phyloP scores from a whole-genome alignment of 2,329 filamentous ascomycete genomes.

The Talaromyces atroroseus region DNA sequence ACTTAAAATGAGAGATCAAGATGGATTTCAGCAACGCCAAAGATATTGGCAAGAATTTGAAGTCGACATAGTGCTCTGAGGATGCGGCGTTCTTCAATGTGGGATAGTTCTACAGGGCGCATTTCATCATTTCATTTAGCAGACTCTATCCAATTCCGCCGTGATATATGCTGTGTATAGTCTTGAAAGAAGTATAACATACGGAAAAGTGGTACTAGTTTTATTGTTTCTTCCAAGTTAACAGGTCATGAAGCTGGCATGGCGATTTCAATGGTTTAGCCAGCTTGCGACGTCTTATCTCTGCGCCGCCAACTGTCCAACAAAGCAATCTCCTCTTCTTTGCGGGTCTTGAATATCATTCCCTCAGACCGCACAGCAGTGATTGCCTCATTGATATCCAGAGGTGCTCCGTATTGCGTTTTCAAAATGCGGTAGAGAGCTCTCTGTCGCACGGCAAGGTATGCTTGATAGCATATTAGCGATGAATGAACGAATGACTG shows the following conservation, averaged over 20 bases:
- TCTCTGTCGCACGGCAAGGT: neutral
- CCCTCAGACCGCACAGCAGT: conserved; percentile 5
- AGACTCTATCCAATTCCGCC: neutral
- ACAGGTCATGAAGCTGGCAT: neutral
- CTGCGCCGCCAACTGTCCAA: conserved; percentile 2
- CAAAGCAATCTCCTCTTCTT: neutral
- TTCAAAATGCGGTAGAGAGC: neutral
- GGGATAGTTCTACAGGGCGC: neutral
- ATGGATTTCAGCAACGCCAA: neutral
- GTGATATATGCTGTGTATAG: neutral
- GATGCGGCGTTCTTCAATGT: neutral
- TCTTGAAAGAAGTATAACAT: conserved; percentile 4
- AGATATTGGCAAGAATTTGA: conserved; percentile 4
- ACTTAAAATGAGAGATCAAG: neutral
- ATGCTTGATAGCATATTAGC: neutral
- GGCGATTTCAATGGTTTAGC: neutral
- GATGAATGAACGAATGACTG: conserved; percentile 2
- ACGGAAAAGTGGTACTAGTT: neutral
- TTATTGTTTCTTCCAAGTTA: neutral
- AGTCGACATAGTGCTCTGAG: conserved; percentile 6
- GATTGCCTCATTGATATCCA: neutral
- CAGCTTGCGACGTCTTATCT: neutral
- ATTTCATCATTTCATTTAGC: neutral
- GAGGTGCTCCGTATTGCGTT: neutral
- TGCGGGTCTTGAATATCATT: neutral